Base-by-base conservation (phyloP, 2,329 filamentous ascomycete genomes). In the Pyrenochaeta sp. region DNA sequence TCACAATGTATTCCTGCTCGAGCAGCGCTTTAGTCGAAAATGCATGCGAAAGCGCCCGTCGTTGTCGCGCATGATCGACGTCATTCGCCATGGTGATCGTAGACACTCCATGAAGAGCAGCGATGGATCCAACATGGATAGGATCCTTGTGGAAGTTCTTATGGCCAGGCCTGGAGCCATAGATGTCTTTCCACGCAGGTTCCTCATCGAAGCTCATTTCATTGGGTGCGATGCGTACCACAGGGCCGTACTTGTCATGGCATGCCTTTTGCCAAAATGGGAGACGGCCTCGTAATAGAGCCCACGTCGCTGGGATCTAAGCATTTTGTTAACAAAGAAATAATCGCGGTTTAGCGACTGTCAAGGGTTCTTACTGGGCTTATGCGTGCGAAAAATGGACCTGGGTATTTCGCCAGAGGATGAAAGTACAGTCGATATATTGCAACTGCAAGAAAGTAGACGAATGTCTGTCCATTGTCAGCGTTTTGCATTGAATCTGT, bases 1-100 rank as follows among this genome's bases (percentile, higher is more conserved):
- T 32, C 4, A 78, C 57, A 5, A 76, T 44, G 0, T 64, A 49
- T 45, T 81, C 78, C 45, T 81, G 78, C 5, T 71, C 71, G 6
- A 65, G 62, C n/a, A 77, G 43, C 0, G 72, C 73, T 44, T 69
- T 67, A n/a, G 69, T 63, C 2, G 71, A 73, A 54, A 77, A 77
- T 5, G 68, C 69, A 49, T 76, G 66, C 2, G 74, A 68, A 2
- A 77, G 59, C 1, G 72, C 52, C 29, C 61, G 27, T 21, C 63
- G 44, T 23, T 64, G 61, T 1, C 61, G 49, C 5, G 61, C 57
- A 33, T 63, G 62, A 36, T 61, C 56, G 1, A 46, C 31, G 20
- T 65, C 57, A 42, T 61, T 57, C 18, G 58, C 58, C 59, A 61
- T 64, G 2, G 50, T 57, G 10, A 63, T 64, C 6, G 57, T 60